phyloP scores from a whole-genome alignment of 768 basidiomycete species.

The Naganishia antarctica region DNA sequence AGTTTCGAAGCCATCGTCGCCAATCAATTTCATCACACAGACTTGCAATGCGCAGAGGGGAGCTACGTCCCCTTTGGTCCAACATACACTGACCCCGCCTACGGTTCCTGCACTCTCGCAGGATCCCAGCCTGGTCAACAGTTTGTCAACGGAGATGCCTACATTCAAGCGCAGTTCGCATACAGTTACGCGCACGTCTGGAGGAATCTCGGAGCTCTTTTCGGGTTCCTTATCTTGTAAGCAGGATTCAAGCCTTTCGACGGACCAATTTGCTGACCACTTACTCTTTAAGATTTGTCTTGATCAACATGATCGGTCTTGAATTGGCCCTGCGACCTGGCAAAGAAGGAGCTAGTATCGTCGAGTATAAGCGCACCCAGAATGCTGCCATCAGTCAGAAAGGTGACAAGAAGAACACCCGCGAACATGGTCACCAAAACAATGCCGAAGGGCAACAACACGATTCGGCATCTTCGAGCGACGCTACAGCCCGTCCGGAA shows the following conservation, averaged over 20 bases:
- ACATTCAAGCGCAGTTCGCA: constrained; percentile 57
- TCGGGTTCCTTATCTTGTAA: constrained; percentile 64
- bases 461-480: constrained; percentile 53
- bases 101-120: constrained; percentile 67
- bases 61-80: constrained; percentile 42
- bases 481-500: constrained; percentile 47
- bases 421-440: constrained; percentile 35
- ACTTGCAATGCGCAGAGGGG: constrained; percentile 34
- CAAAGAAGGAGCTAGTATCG: constrained; percentile 42
- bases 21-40: constrained; percentile 47
- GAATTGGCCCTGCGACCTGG: constrained; percentile 63
- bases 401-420: constrained; percentile 28
- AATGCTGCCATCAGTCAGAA: constrained; percentile 63
- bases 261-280: too few species aligned
- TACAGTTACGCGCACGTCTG: constrained; percentile 46
- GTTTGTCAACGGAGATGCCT: constrained; percentile 58
- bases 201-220: constrained; percentile 59
- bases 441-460: constrained; percentile 52
- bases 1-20: constrained; percentile 67
- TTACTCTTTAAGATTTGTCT: neutral
- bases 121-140: constrained; percentile 61
- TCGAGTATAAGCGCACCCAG: constrained; percentile 29
- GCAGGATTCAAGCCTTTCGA: constrained; percentile 42
- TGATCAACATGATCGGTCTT: constrained; percentile 8
- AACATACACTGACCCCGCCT: constrained; percentile 51